Base-by-base conservation (phyloP, 768 basidiomycete genomes). In the Tylopilus cervinicoccineus region DNA sequence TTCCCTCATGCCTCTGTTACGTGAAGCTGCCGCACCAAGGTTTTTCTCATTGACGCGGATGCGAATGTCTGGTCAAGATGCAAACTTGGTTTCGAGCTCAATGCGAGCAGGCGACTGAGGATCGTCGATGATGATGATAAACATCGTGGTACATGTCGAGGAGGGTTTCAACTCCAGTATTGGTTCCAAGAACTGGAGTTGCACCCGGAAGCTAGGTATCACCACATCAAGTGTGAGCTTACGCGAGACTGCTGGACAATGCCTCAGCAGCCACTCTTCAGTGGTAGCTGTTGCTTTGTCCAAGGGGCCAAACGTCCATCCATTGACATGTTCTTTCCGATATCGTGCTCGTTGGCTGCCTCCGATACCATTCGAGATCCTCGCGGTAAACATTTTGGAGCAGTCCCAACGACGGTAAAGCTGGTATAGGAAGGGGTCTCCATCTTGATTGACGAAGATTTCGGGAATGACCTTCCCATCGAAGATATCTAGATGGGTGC, bases 401-500 rank as follows among this genome's bases (percentile, higher is more conserved):
- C 74, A 75, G 9, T 70, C 74, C 71, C 76, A 83, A 6, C 77
- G 73, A 11, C 81, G 74, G 55, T 83, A 83, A 4, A 83, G 70
- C 60, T 81, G 82, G 59, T 70, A 83, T 1, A 83, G 57, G 60
- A 72, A 83, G 0, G 78, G 76, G 43, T 81, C 77, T 0, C 78
- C 79, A 40, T 81, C 81, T 57, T 83, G 81, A 51, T 81, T 81
- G 36, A 79, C 59, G 58, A 81, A 83, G 20, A 63, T 53, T 13
- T 75, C 66, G 0, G 81, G 80, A 13, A 83, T 58, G 20, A 81
- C 67, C 11, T 70, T 60, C 5, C 79, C 78, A 0, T 61, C 48
- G 53, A 83, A 83, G 37, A 80, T 75, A 26, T 80, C 73, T 60
- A 83, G 64, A 54, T 83, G 81, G 0, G 66, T 75, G 22, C 73